Evolutionary conservation across 1,139 yeast species (phyloP), one percentile per base, ranked within the genome.

Genomic region (Hyphopichia wangnamkhiaoensis): DNA sequence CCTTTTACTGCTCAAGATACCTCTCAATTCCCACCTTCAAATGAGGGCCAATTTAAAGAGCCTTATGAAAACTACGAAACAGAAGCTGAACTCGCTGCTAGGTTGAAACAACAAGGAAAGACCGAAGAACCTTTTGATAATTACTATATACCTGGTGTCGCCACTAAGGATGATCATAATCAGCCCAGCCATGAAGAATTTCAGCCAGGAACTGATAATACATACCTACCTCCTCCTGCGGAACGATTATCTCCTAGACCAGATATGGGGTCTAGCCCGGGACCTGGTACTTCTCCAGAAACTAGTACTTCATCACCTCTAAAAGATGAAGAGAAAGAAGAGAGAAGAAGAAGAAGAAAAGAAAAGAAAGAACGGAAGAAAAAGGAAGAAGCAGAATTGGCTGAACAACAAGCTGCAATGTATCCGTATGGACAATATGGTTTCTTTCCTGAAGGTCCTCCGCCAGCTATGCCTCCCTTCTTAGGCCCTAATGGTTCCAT

Each of bases 71-170:
- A 47, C 20, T 56, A 56, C 36, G 53, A 47, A 8, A 56, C 57
- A 3, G 51, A 49, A 14, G 47, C 42, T 27, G 59, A 51, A 20
- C 41, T 26, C 16, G 37, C 19, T n/a, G 39, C 38, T 29, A 37
- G 4, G 9, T 14, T 28, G 13, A 42, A 38, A 31, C 41, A 39
- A 27, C 17, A 41, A 9, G 21, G 26, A 7, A 12, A 31, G 4
- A 40, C 50, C 21, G 49, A 42, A 14, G 71, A 66, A 34, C 72
- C 71, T 2, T 64, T 53, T 40, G 63, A 64, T 3, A 52, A 54
- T 35, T 63, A 65, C 41, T 40, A 44, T 24, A 45, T 59, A 2
- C 45, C 48, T n/a, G 50, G 45, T 19, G 31, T 25, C 27, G 37
- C 40, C 12, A 26, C 26, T 7, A 17, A 19, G n/a, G 10, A 18